Base-by-base conservation (phyloP, 2,329 filamentous ascomycete genomes). In the Colletotrichum aenigma region DNA sequence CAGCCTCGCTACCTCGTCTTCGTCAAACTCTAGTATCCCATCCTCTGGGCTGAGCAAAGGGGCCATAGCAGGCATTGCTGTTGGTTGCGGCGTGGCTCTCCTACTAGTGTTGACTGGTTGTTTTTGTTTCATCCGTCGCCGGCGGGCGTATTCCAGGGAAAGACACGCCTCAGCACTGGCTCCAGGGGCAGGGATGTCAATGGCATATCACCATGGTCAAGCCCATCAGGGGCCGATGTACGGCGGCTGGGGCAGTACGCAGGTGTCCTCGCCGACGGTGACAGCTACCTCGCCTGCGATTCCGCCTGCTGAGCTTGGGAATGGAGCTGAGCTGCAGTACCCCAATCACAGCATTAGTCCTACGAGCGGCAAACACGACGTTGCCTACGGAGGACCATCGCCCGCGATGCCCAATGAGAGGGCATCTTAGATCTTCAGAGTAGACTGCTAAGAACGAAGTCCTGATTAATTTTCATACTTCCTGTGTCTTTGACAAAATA, bases 341-440 rank as follows among this genome's bases (percentile, higher is more conserved):
- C 43, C 43, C 43, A 48, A 48, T 7, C 2, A 12, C 43, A 48
- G 43, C 18, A 48, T 48, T 7, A 48, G 43, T 48, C n/a, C 43
- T 48, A 48, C 43, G n/a, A 48, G 43, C 18, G 43, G 43, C 18
- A 48, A 48, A 48, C 10, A 48, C 0, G 43, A 48, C 10, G 7
- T 21, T 21, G 43, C 0, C 43, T 48, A 48, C 10, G 43, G 43
- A n/a, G 43, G 43, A 3, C n/a, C 43, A 21, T 48, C n/a, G 10
- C 43, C 43, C 1, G 10, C 21, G 0, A 1, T n/a, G n/a, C n/a
- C n/a, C 0, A 21, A 48, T 21, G 18, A 7, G 6, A 48, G 43
- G 21, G 43, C 3, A 21, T 4, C 6, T 0, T 48, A 48, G 43
- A 6, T n/a, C 18, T 38, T n/a, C n/a, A n/a, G n/a, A n/a, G n/a